Percentiles rank a stretch among this genome's conserved stretches.
These are phyloP conservation scores for Mycena chlorophos DNA, from an alignment of 768 basidiomycete species.

Conservation along the genomic window DNA sequence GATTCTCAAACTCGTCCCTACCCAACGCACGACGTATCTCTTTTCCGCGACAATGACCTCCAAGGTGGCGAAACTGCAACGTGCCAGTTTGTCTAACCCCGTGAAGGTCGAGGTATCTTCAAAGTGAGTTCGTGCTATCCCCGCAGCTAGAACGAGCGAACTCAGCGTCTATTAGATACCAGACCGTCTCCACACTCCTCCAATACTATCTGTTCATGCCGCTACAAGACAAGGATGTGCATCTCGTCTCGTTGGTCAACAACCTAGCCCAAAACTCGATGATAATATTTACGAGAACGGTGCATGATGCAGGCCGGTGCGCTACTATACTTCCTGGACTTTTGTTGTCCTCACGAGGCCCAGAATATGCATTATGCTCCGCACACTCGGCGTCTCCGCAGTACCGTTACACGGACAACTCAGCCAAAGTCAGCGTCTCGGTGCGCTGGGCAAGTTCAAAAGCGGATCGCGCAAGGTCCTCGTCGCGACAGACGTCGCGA, in stretches of 20 bases:
- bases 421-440: constrained; percentile 89
- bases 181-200: constrained; percentile 91
- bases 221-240: constrained; percentile 85
- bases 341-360: not conserved
- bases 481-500: constrained; percentile 96
- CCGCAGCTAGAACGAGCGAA: not conserved
- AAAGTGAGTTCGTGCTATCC: constrained; percentile 58
- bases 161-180: constrained; percentile 60
- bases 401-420: constrained; percentile 96
- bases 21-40: constrained; percentile 90
- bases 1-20: constrained; percentile 92
- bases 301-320: constrained; percentile 85
- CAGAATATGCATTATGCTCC: constrained; percentile 85
- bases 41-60: constrained; percentile 99
- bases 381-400: constrained; percentile 89
- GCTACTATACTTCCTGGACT: constrained; percentile 16
- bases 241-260: constrained; percentile 87
- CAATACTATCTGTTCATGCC: constrained; percentile 97
- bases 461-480: constrained; percentile 87
- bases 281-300: constrained; percentile 95
- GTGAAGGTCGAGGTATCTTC: constrained; percentile 89
- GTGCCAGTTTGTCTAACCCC: constrained; percentile 93
- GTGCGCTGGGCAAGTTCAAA: constrained; percentile 93
- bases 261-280: constrained; percentile 88
- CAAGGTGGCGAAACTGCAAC: constrained; percentile 93